Evolutionary conservation across 768 basidiomycete species (phyloP).

Genomic region (Hypholoma sublateritium): DNA sequence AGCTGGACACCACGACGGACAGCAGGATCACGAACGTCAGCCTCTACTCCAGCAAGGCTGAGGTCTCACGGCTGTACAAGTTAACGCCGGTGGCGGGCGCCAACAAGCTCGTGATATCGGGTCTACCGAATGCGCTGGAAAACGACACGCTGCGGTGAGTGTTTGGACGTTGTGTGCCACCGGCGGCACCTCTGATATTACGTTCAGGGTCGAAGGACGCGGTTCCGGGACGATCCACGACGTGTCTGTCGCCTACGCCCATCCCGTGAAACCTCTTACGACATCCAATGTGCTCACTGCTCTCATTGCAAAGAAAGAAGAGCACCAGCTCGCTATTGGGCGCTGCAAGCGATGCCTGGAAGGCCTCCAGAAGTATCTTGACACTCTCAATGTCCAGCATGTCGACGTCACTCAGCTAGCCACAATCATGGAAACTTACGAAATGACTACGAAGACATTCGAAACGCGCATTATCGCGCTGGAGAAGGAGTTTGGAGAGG

Average conservation of each 20-base stretch:
- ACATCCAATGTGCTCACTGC: conserved; percentile 26
- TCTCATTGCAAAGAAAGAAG: conserved; percentile 24
- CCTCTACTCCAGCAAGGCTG: conserved; percentile 36
- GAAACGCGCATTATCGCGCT: conserved; percentile 27
- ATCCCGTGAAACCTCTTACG: conserved; percentile 12
- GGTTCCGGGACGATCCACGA: conserved; percentile 46
- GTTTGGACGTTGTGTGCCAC: background rate
- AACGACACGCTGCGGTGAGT: conserved; percentile 37
- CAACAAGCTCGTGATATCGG: conserved; percentile 36
- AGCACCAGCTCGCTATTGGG: conserved; percentile 23
- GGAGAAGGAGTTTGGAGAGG: conserved; percentile 20
- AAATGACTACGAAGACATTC: conserved; percentile 26
- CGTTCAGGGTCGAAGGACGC: conserved; percentile 39
- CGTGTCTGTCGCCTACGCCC: conserved; percentile 29
- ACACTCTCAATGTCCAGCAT: conserved; percentile 28
- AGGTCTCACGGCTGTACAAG: conserved; percentile 34
- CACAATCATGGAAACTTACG: conserved; percentile 29
- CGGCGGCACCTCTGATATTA: background rate
- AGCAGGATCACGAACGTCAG: conserved; percentile 34
- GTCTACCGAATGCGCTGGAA: conserved; percentile 36
- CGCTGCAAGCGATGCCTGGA: conserved; percentile 26
- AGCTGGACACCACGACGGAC: conserved; percentile 23
- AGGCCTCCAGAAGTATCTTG: conserved; percentile 32
- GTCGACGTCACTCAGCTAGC: conserved; percentile 25
- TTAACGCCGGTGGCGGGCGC: conserved; percentile 34